Base-by-base conservation (phyloP, 2,329 filamentous ascomycete species). In the Byssothecium circinans region DNA sequence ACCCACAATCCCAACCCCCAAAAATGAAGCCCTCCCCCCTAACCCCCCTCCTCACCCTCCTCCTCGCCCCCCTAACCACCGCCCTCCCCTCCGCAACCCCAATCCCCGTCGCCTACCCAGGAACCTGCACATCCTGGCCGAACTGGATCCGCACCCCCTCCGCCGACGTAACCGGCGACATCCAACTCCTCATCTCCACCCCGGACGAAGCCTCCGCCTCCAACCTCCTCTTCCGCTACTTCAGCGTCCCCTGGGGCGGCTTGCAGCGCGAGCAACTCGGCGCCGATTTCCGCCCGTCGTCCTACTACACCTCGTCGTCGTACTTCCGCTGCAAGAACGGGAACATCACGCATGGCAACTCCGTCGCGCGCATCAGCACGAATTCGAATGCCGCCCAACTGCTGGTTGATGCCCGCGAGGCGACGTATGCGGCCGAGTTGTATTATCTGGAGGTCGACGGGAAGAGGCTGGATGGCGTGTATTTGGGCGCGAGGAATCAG, bases 381-480 rank as follows among this genome's bases (percentile, higher is more conserved):
- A 36, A 27, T 12, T 11, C 27, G 3, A 53, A 56, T 44, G 53
- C 44, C 17, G 41, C 49, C 41, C 34, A 52, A 8, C 32, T 49
- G 1, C 15, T 52, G 15, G 27, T 45, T 25, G 49, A 38, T 15
- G 46, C 46, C 2, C 38, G 22, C 8, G 41, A 39, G 15, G 29
- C 37, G 17, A 38, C 41, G 15, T 47, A 49, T n/a, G 17, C 33
- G 15, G 42, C 49, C 3, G 47, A 56, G 46, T 18, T 56, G 20
- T 56, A 53, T 34, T 25, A 22, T 23, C 43, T 53, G 43, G 38
- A 44, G 11, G 38, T 48, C 11, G 50, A 51, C 36, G 53, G 53
- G 10, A 30, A 43, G 20, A 41, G 35, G 37, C 29, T 38, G 22
- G 44, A 49, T 15, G 50, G 46, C 3, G 27, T 43, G 8, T 56